phyloP scores from a whole-genome alignment of 176 grass and related monocot genomes.

The Puccinellia tenuiflora region DNA sequence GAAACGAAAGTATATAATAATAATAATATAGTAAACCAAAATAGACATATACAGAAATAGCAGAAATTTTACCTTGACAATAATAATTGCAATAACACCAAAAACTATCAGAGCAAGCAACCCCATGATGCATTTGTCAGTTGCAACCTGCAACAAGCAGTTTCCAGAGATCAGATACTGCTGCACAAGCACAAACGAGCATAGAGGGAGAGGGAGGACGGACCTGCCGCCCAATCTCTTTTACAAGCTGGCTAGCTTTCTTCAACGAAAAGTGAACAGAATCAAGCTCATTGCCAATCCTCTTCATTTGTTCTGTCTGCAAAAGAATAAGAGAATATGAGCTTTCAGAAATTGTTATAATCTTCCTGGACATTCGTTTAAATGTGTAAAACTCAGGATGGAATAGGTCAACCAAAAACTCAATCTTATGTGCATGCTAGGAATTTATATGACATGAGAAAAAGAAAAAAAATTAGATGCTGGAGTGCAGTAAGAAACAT shows the following conservation, averaged over 20 bases:
- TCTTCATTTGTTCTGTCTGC: constrained; percentile 62
- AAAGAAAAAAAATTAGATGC: background rate
- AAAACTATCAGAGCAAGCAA: constrained; percentile 73
- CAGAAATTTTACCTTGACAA: constrained; percentile 78
- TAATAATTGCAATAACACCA: constrained; percentile 80
- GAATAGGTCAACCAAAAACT: background rate
- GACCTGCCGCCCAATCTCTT: constrained; percentile 65
- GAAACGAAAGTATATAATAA: background rate
- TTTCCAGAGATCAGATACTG: constrained; percentile 23
- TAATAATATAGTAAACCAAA: too few relatives aligned
- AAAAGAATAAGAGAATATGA: background rate
- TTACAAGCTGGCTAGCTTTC: constrained; percentile 56
- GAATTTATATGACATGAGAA: background rate
- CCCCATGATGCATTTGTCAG: constrained; percentile 96
- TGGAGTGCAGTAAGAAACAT: too few relatives aligned
- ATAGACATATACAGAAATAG: background rate
- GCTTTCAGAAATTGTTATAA: background rate
- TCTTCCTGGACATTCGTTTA: background rate
- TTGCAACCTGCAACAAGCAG: constrained; percentile 64
- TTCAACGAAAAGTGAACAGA: constrained; percentile 66
- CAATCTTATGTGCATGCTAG: background rate
- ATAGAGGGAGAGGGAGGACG: background rate
- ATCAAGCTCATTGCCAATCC: constrained; percentile 53
- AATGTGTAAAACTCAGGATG: background rate
- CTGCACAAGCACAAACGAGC: background rate